Conservation (phyloP, 2,329 filamentous ascomycete genomes). For the Botryosphaeria dothidea region DNA sequence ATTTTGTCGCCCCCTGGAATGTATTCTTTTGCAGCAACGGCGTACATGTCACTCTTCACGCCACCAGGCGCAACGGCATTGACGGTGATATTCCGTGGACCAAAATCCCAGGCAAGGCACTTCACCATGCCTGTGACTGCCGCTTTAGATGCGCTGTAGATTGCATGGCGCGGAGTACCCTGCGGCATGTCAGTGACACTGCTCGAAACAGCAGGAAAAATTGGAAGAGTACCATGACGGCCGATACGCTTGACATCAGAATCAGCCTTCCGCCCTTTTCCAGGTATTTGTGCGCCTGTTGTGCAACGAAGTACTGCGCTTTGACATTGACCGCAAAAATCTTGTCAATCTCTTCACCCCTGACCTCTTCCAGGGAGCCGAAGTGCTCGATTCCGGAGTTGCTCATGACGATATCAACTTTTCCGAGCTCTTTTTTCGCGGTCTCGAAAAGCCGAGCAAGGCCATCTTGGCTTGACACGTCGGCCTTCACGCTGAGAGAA, state of each 20-base stretch:
- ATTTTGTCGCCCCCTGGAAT: slow-evolving; percentile 4
- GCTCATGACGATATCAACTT: slow-evolving; percentile 52
- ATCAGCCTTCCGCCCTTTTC: slow-evolving; percentile 21
- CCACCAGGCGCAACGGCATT: slow-evolving; percentile 90
- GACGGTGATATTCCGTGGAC: slow-evolving; percentile 69
- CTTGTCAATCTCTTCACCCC: slow-evolving; percentile 65
- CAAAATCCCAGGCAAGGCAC: slow-evolving; percentile 18
- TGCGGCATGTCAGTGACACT: not conserved
- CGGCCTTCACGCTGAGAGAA: slow-evolving; percentile 34
- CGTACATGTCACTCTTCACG: slow-evolving; percentile 81
- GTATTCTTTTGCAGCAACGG: not conserved
- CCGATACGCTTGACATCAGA: slow-evolving; percentile 21
- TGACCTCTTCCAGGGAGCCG: slow-evolving; percentile 60
- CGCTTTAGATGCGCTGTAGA: slow-evolving; percentile 7
- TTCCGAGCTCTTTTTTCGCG: slow-evolving; percentile 42
- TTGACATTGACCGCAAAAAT: slow-evolving; percentile 67
- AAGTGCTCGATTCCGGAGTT: slow-evolving; percentile 66
- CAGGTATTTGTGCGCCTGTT: slow-evolving; percentile 25
- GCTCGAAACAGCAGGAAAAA: not conserved
- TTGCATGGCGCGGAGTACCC: not conserved
- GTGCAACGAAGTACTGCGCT: slow-evolving; percentile 31
- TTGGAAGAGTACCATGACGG: slow-evolving; percentile 23
- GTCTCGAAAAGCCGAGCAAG: slow-evolving; percentile 35
- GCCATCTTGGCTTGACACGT: slow-evolving; percentile 35
- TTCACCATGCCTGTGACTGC: slow-evolving; percentile 6